Evolutionary conservation across 2,329 filamentous ascomycete genomes (phyloP).

Genomic region (Beauveria caledonica): DNA sequence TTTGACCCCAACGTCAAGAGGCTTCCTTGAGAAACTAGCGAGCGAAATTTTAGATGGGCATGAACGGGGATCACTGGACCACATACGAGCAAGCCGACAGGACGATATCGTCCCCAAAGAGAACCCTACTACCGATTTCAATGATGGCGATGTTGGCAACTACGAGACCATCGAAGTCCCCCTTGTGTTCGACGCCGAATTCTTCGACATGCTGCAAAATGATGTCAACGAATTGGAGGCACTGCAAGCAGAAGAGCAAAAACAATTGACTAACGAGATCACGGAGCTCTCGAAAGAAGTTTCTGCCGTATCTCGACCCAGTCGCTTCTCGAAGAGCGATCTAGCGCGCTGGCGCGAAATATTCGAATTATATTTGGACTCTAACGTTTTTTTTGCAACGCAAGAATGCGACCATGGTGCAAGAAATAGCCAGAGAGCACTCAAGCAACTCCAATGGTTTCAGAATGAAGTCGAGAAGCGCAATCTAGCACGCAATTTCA

Average conservation of each 20-base stretch:
- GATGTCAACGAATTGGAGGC: slow-evolving; percentile 63
- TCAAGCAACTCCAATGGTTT: slow-evolving; percentile 63
- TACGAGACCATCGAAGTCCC: slow-evolving; percentile 58
- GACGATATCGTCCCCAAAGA: neutral
- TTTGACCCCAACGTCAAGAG: slow-evolving; percentile 55
- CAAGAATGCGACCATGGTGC: slow-evolving; percentile 62
- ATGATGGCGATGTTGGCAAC: neutral
- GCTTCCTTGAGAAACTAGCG: slow-evolving; percentile 54
- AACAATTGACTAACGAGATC: slow-evolving; percentile 55
- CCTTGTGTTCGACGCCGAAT: slow-evolving; percentile 67
- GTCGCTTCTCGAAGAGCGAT: slow-evolving; percentile 54
- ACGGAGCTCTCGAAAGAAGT: slow-evolving; percentile 56
- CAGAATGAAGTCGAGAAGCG: slow-evolving; percentile 56
- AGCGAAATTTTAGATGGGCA: slow-evolving; percentile 22
- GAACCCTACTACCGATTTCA: neutral
- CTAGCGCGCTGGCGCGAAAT: slow-evolving; percentile 71
- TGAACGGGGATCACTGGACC: neutral
- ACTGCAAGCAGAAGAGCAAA: slow-evolving; percentile 59
- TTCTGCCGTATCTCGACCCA: slow-evolving; percentile 55
- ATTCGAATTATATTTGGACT: slow-evolving; percentile 74
- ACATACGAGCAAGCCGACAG: neutral
- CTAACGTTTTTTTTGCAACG: slow-evolving; percentile 74
- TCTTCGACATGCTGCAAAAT: slow-evolving; percentile 66
- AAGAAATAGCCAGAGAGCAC: slow-evolving; percentile 56
- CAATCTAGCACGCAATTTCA: slow-evolving; percentile 53